Evolutionary conservation across 164 flowering plant species (phyloP), one percentile per base, ranked within the genome.

Genomic region (Cinnamomum micranthum): DNA sequence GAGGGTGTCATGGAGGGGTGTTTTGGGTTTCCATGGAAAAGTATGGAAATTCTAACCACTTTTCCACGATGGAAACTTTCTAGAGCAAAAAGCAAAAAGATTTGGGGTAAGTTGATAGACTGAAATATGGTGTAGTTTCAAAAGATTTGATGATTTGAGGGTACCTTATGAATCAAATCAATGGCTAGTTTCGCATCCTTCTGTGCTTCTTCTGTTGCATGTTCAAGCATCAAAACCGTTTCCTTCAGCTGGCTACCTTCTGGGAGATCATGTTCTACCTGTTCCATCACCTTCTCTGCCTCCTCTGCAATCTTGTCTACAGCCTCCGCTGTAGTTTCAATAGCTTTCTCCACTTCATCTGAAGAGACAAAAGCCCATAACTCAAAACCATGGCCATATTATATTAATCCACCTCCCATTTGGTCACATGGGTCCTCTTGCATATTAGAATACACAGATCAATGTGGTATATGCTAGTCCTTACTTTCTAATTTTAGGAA

Each of bases 91-190:
- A 6, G 35, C 35, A 31, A 31, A 31, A 31, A 31, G 35, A 31
- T 41, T 41, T 41, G 10, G 11, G 10, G 11, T 7, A 41, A 41
- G 47, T 41, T 41, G 47, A 41, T 41, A 41, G 47, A 41, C 47
- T 41, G 47, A 41, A 41, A 41, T 41, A 41, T 41, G 47, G 47
- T 41, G 47, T 41, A 41, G 47, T 41, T 9, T 41, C 47, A 41
- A 41, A 7, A 41, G 47, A 41, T 41, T 35, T 35, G 47, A 35
- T 9, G 25, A 64, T 12, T 64, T 64, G 4, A 66, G 19, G 28
- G 20, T 66, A 84, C 87, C 87, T 83, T 68, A 70, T 85, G 76
- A 71, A 85, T 65, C 60, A 85, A 27, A 1, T 83, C 71, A 35
- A 75, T 33, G 50, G 78, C 72, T 69, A 74, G 22, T 65, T 81